A percentile compares a stretch with the other conserved stretches of the same genome.
phyloP scores from a whole-genome alignment of 306 rosid species.

The apple (Malus domestica) region ASM211411v1 NC_041798.1:19857001-19857500 shows the following conservation, averaged over 20 bases:
- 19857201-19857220: background rate
- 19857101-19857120: background rate
- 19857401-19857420: too few relatives aligned
- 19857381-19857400: too few relatives aligned
- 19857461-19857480: too few relatives aligned
- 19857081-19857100: conserved; percentile 42
- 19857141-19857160: background rate
- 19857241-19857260: background rate
- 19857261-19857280: background rate
- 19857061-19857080: conserved; percentile 76
- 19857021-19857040: conserved; percentile 52
- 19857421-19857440: too few relatives aligned
- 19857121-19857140: background rate
- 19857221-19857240: background rate
- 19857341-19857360: too few relatives aligned
- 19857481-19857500: too few relatives aligned
- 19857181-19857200: background rate
- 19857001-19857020: conserved; percentile 28
- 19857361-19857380: too few relatives aligned
- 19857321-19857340: too few relatives aligned
- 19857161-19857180: background rate
- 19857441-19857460: too few relatives aligned
- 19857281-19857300: background rate
- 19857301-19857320: too few relatives aligned
- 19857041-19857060: conserved; percentile 69